These are phyloP conservation scores for Noccaea caerulescens DNA, from an alignment of 345 rosid species.

Conservation along the genomic window DNA sequence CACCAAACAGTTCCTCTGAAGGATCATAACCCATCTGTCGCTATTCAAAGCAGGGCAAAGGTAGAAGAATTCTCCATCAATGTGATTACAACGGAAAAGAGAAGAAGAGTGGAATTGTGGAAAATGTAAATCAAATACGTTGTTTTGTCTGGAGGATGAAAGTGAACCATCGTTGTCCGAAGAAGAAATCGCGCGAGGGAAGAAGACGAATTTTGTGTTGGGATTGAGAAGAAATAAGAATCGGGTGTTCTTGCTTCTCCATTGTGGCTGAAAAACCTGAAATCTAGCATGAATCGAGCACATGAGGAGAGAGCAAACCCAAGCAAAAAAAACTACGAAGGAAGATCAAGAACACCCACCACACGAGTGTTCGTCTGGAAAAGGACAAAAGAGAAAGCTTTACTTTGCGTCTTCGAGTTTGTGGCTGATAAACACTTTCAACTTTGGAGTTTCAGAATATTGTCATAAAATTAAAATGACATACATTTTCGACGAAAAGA, in stretches of 20 bases:
- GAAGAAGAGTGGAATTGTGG: too few species aligned
- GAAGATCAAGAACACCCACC: conserved; percentile 29
- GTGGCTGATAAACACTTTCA: background rate
- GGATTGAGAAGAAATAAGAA: conserved; percentile 29
- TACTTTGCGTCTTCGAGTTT: background rate
- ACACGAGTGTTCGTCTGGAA: conserved; percentile 18
- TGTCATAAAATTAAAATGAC: too few species aligned
- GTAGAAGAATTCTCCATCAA: conserved; percentile 12
- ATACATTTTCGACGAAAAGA: background rate
- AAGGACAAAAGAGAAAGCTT: conserved; percentile 1
- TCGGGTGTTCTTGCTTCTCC: conserved; percentile 39
- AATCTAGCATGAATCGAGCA: conserved; percentile 44
- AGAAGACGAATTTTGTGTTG: conserved; percentile 43
- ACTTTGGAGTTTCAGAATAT: too few species aligned
- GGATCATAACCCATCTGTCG: conserved; percentile 76
- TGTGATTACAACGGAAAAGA: background rate
- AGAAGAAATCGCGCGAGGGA: conserved; percentile 48
- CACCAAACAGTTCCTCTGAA: conserved; percentile 74
- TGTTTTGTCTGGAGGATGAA: conserved; percentile 51
- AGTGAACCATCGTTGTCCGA: conserved; percentile 51
- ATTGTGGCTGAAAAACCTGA: conserved; percentile 46
- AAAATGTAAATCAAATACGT: conserved; percentile 38
- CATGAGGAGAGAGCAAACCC: conserved; percentile 35
- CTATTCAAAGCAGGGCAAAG: conserved; percentile 26
- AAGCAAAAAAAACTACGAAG: background rate